phyloP scores from a whole-genome alignment of 345 rosid genomes.

The Schrenkiella parvula region DNA sequence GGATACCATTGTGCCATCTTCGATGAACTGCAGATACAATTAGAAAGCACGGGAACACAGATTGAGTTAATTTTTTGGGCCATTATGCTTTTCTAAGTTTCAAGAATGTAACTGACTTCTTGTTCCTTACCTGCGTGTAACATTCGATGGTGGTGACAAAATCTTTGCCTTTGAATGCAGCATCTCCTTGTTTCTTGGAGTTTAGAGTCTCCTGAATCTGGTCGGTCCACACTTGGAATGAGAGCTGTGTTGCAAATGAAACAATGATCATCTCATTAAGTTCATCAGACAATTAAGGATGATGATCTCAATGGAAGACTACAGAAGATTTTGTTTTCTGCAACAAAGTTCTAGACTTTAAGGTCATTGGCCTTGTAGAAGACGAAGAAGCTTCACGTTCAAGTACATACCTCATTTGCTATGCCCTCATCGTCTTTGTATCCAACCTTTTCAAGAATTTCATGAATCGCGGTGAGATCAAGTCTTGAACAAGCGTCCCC shows the following conservation, averaged over 20 bases:
- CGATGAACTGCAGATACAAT: constrained; percentile 51
- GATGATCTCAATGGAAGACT: not conserved
- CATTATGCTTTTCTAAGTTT: not conserved
- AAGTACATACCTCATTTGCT: constrained; percentile 65
- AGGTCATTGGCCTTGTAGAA: not conserved
- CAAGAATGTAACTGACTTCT: not conserved
- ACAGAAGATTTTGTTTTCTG: not conserved
- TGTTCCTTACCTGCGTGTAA: constrained; percentile 46
- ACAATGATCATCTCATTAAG: not conserved
- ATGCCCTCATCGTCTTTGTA: constrained; percentile 81
- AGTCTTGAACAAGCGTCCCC: constrained; percentile 80
- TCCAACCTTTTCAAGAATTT: constrained; percentile 66
- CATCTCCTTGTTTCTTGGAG: constrained; percentile 60
- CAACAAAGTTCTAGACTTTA: not conserved
- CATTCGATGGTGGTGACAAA: constrained; percentile 50
- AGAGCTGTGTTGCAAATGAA: constrained; percentile 49
- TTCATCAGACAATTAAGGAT: not conserved
- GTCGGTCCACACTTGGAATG: constrained; percentile 70
- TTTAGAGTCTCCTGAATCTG: constrained; percentile 66
- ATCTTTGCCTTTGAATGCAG: constrained; percentile 59
- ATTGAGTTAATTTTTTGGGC: not conserved
- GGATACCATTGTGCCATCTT: constrained; percentile 73
- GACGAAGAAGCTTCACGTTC: not conserved
- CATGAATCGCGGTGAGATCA: constrained; percentile 79
- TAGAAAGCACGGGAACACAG: not conserved